phyloP scores from a whole-genome alignment of 352 stramenopile species.

The Phytopythium kandeliae region DNA sequence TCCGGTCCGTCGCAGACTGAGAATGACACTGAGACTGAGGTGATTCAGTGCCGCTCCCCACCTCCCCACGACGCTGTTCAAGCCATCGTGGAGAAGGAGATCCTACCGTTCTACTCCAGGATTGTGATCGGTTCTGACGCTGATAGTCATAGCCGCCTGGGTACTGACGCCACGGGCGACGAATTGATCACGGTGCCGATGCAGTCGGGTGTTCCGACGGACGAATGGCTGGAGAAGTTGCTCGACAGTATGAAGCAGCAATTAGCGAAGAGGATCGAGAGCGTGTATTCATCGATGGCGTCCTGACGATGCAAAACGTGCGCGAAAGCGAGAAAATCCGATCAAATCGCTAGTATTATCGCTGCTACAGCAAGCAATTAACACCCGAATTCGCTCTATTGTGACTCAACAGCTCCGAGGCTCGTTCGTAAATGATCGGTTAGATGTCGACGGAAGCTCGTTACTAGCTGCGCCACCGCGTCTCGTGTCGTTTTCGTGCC shows the following conservation, averaged over 20 bases:
- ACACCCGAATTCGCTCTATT: too few relatives aligned
- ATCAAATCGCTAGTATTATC: neutral
- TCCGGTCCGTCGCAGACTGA: too few relatives aligned
- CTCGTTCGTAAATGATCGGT: neutral
- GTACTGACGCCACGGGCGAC: too few relatives aligned
- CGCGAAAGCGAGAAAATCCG: neutral
- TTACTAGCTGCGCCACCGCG: neutral
- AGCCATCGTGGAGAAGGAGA: constrained; percentile 51
- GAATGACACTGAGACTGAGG: too few relatives aligned
- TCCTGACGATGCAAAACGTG: neutral
- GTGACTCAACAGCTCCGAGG: too few relatives aligned
- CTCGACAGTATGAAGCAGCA: constrained; percentile 66
- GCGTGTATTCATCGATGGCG: constrained; percentile 17
- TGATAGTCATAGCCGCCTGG: too few relatives aligned
- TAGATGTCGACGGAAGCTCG: constrained; percentile 8
- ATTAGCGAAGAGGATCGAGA: constrained; percentile 54
- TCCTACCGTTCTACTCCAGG: constrained; percentile 52
- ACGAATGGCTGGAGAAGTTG: constrained; percentile 52
- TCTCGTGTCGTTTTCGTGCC: neutral
- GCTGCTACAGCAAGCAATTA: neutral
- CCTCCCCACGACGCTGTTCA: constrained; percentile 40
- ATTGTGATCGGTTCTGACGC: too few relatives aligned
- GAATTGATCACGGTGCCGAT: neutral
- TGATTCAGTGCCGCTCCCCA: constrained; percentile 14
- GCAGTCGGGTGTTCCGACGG: constrained; percentile 20